Conservation (phyloP, 1,139 yeast species). For the Magnusiomyces suaveolens region DNA sequence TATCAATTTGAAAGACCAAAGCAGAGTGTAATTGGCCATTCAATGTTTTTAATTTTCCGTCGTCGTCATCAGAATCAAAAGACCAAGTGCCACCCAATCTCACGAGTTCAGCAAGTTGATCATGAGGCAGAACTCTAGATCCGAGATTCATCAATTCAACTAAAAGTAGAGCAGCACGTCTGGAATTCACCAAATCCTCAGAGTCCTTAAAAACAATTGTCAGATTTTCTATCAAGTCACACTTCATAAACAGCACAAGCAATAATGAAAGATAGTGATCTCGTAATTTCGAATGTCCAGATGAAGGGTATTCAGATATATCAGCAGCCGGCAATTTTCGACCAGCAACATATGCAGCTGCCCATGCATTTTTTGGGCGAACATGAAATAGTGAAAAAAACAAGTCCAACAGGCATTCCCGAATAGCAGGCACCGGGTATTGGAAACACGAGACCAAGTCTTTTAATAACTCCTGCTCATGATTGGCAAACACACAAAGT, state of each 20-base stretch:
- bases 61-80: neutral
- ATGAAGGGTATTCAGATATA: neutral
- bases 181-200: conserved; percentile 38
- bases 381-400: conserved; percentile 60
- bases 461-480: conserved; percentile 47
- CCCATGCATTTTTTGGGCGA: conserved; percentile 48
- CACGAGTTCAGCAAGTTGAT: neutral
- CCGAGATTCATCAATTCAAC: conserved; percentile 51
- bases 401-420: conserved; percentile 61
- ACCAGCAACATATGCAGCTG: conserved; percentile 35
- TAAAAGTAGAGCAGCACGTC: conserved; percentile 55
- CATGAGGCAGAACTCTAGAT: neutral
- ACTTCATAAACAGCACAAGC: conserved; percentile 44
- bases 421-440: conserved; percentile 46
- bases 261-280: conserved; percentile 58
- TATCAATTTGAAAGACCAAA: conserved; percentile 35
- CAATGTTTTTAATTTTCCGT: neutral
- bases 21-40: conserved; percentile 20
- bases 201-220: conserved; percentile 41
- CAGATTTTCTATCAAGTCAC: conserved; percentile 47
- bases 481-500: conserved; percentile 51
- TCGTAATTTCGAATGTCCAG: conserved; percentile 18
- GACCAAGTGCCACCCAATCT: neutral
- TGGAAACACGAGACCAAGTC: conserved; percentile 55
- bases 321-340: conserved; percentile 25